Conservation (phyloP, 192 early-diverging fungal genomes). For the Neocallimastix lanati region DNA sequence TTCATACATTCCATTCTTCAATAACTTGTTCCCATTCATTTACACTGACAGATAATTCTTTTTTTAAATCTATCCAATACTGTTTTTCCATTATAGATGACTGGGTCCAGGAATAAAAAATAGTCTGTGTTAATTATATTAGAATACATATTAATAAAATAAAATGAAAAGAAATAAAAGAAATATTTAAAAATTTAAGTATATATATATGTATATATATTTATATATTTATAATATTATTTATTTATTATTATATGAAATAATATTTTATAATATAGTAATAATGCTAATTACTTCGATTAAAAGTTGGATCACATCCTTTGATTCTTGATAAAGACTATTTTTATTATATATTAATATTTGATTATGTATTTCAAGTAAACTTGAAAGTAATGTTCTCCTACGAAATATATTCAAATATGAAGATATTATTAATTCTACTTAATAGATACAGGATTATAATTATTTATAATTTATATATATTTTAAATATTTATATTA, state of each 20-base stretch:
- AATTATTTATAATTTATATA: too few relatives aligned
- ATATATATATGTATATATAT: too few relatives aligned
- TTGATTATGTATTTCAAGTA: not conserved
- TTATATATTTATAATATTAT: too few relatives aligned
- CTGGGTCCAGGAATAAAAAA: not conserved
- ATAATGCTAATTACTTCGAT: too few relatives aligned
- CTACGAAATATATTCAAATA: not conserved
- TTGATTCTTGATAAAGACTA: not conserved
- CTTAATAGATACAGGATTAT: too few relatives aligned
- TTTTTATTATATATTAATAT: not conserved
- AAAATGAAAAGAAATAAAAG: too few relatives aligned
- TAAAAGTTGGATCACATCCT: not conserved
- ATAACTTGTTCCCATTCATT: not conserved
- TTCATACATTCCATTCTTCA: not conserved
- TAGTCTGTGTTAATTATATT: not conserved
- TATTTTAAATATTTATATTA: too few relatives aligned
- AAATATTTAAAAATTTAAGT: too few relatives aligned
- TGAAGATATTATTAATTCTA: too few relatives aligned
- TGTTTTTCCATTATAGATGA: not conserved
- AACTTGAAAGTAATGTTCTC: not conserved
- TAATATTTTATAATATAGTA: too few relatives aligned
- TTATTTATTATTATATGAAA: too few relatives aligned
- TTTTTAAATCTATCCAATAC: not conserved
- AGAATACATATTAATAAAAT: too few relatives aligned
- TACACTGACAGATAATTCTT: not conserved